phyloP scores from a whole-genome alignment of 2,329 filamentous ascomycete species.

The Huntiella savannae region DNA sequence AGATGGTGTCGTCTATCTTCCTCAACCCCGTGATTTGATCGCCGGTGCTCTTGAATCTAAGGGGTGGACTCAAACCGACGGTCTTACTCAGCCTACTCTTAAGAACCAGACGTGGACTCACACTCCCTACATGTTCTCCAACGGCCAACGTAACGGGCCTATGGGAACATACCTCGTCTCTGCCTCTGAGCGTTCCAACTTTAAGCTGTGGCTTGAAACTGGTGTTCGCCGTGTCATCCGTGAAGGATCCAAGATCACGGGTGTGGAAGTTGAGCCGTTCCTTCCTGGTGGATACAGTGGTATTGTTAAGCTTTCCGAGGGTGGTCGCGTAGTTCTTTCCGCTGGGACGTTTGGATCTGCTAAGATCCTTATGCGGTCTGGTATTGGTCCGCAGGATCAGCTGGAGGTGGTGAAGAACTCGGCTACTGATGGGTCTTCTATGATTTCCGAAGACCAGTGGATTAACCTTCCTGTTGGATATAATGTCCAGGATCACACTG shows the following conservation, averaged over 20 bases:
- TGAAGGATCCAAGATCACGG: constrained; percentile 39
- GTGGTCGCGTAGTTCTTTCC: constrained; percentile 48
- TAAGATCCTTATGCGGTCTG: constrained; percentile 47
- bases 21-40: constrained; percentile 45
- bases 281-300: constrained; percentile 34
- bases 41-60: constrained; percentile 35
- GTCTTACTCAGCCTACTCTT: constrained; percentile 36
- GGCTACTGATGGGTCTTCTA: constrained; percentile 26
- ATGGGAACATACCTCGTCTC: constrained; percentile 51
- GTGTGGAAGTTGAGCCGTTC: constrained; percentile 45
- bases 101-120: constrained; percentile 49
- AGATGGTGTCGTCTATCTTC: constrained; percentile 48
- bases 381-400: constrained; percentile 46
- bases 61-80: constrained; percentile 41
- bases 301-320: constrained; percentile 38
- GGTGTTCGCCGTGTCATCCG: constrained; percentile 49
- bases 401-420: constrained; percentile 31
- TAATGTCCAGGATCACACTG: constrained; percentile 37
- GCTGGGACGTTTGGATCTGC: constrained; percentile 51
- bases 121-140: constrained; percentile 46
- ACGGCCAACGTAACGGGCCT: constrained; percentile 49
- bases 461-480: constrained; percentile 39
- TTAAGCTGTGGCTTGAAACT: constrained; percentile 47
- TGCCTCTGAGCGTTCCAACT: constrained; percentile 40
- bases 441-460: constrained; percentile 33